Evolutionary conservation across 1,284 basidiomycete genomes (phyloP).

Genomic region (Leccinum fuscescens): DNA sequence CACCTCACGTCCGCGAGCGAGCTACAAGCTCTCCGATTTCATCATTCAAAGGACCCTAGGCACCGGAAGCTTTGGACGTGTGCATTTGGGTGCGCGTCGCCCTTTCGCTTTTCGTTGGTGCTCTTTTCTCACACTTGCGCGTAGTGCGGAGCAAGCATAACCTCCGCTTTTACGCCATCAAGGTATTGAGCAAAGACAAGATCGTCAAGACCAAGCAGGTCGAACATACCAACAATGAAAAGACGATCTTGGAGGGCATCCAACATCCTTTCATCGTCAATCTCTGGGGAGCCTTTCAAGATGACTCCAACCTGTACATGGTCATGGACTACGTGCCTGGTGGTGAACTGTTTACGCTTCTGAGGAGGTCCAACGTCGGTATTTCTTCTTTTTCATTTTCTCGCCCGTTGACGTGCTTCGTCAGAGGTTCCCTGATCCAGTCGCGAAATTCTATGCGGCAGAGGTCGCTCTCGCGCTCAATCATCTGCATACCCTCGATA

Average conservation of each 20-base stretch:
- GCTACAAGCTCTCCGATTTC: slow-evolving; percentile 71
- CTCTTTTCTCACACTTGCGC: neutral
- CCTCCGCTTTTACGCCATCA: slow-evolving; percentile 90
- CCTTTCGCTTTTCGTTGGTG: neutral
- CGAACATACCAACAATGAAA: slow-evolving; percentile 96
- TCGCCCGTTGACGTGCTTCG: slow-evolving; percentile 6
- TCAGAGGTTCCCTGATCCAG: slow-evolving; percentile 95
- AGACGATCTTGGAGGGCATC: slow-evolving; percentile 84
- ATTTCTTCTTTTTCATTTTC: slow-evolving; percentile 2
- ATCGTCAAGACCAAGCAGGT: slow-evolving; percentile 96
- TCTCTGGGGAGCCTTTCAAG: slow-evolving; percentile 97
- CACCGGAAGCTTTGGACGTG: slow-evolving; percentile 93
- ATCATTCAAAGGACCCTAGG: slow-evolving; percentile 80
- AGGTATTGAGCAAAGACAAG: slow-evolving; percentile 92
- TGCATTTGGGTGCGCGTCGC: slow-evolving; percentile 71
- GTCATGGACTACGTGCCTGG: slow-evolving; percentile 99
- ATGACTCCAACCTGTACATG: slow-evolving; percentile 94
- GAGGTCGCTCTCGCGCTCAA: slow-evolving; percentile 96
- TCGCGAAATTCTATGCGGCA: slow-evolving; percentile 98
- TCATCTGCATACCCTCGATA: slow-evolving; percentile 86
- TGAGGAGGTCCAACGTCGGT: slow-evolving; percentile 84
- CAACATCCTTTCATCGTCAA: slow-evolving; percentile 98
- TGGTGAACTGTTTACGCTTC: slow-evolving; percentile 91
- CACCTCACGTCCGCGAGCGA: slow-evolving; percentile 53
- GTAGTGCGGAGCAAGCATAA: slow-evolving; percentile 89